phyloP scores from a whole-genome alignment of 108 stramenopile genomes.

The Chaetoceros tenuissimus region DNA sequence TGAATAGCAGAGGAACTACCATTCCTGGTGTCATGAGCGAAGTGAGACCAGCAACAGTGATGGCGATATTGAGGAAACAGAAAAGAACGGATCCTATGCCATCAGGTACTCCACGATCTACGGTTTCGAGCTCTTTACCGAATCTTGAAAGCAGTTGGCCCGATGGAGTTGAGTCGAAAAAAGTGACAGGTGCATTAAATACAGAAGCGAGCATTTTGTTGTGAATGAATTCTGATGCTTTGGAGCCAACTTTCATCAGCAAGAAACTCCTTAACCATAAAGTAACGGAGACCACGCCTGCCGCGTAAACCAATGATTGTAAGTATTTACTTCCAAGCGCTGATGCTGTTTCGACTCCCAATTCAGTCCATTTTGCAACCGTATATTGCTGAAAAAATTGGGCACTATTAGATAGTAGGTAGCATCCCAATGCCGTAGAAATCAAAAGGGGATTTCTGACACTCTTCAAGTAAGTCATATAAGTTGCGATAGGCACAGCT shows the following conservation, averaged over 20 bases:
- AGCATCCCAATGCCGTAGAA: slow-evolving; percentile 42
- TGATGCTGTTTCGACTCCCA: slow-evolving; percentile 32
- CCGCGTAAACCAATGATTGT: slow-evolving; percentile 49
- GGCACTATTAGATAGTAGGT: slow-evolving; percentile 56
- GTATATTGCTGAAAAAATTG: slow-evolving; percentile 78
- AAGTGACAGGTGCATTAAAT: slow-evolving; percentile 81
- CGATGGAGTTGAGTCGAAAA: slow-evolving; percentile 87
- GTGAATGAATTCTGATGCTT: slow-evolving; percentile 57
- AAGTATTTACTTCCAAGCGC: slow-evolving; percentile 48
- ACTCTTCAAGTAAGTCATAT: slow-evolving; percentile 61
- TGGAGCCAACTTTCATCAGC: slow-evolving; percentile 53
- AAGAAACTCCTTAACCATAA: slow-evolving; percentile 64
- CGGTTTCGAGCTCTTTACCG: slow-evolving; percentile 75
- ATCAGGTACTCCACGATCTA: slow-evolving; percentile 66
- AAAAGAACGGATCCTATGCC: slow-evolving; percentile 55
- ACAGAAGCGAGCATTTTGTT: slow-evolving; percentile 67
- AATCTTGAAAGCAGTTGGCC: slow-evolving; percentile 89
- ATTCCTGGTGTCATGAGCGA: slow-evolving; percentile 52
- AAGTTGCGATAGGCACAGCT: slow-evolving; percentile 61
- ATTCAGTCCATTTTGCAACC: slow-evolving; percentile 71
- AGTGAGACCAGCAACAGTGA: slow-evolving; percentile 48
- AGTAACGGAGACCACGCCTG: slow-evolving; percentile 53
- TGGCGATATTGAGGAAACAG: slow-evolving; percentile 61
- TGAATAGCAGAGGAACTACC: slow-evolving; percentile 39
- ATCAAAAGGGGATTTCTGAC: slow-evolving; percentile 61